Evolutionary conservation across 2,329 filamentous ascomycete genomes (phyloP).

Genomic region (Tetracladium maxilliforme): DNA sequence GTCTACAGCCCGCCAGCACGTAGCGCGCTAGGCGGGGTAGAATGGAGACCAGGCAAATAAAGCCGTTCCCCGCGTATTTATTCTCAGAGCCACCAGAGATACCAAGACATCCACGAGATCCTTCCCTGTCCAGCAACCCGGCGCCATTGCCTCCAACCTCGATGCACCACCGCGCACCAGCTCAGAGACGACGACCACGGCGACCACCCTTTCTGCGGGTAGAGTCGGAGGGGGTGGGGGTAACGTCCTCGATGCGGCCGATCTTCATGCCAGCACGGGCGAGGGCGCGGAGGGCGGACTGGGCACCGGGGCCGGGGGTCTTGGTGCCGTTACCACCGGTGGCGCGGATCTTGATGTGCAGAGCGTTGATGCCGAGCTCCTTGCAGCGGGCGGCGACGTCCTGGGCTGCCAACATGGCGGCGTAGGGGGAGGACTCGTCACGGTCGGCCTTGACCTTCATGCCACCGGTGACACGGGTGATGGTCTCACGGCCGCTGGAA

Average conservation of each 20-base stretch:
- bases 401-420: constrained; percentile 99
- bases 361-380: constrained; percentile 78
- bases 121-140: too few relatives aligned
- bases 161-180: constrained; percentile 19
- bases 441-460: constrained; percentile 99
- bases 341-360: constrained; percentile 99
- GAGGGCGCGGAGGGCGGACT: constrained; percentile 96
- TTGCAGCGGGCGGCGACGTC: constrained; percentile 87
- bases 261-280: constrained; percentile 99
- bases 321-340: constrained; percentile 99
- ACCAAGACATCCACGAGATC: constrained; percentile 16
- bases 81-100: constrained; percentile 50
- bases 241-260: constrained; percentile 98
- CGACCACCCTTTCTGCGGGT: constrained; percentile 99
- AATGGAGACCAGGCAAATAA: constrained; percentile 48
- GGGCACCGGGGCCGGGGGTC: constrained; percentile 97
- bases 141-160: too few relatives aligned
- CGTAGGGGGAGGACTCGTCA: constrained; percentile 99
- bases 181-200: constrained; percentile 99
- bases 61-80: constrained; percentile 62
- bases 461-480: constrained; percentile 98
- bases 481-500: constrained; percentile 97
- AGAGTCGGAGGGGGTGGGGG: constrained; percentile 96
- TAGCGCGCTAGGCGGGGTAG: too few relatives aligned
- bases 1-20: too few relatives aligned